phyloP scores from a whole-genome alignment of 805 yeast genomes.

The Blastobotrys parvus region DNA sequence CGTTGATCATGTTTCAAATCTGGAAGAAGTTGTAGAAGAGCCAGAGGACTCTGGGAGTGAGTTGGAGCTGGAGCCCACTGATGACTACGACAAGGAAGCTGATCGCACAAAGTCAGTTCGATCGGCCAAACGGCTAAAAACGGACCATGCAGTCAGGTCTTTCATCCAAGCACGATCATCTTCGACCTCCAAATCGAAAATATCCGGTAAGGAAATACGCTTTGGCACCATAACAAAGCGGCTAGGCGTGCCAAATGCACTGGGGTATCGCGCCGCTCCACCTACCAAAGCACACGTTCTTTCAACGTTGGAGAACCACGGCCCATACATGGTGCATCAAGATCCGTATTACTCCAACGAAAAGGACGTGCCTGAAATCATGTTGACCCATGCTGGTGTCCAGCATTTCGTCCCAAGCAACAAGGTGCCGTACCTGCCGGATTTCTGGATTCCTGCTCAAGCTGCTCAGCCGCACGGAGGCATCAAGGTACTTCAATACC shows the following conservation, averaged over 20 bases:
- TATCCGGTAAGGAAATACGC: too few species aligned
- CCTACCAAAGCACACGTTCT: slow-evolving; percentile 31
- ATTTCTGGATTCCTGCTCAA: neutral
- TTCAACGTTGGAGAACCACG: slow-evolving; percentile 40
- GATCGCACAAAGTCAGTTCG: neutral
- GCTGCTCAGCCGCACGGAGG: neutral
- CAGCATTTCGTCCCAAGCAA: slow-evolving; percentile 25
- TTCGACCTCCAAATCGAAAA: too few species aligned
- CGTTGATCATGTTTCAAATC: neutral
- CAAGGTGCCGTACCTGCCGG: neutral
- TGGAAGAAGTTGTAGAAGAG: neutral
- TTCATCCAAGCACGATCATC: too few species aligned
- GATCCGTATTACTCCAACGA: slow-evolving; percentile 57
- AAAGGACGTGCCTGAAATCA: slow-evolving; percentile 42
- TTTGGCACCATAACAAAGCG: too few species aligned
- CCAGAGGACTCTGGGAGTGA: neutral
- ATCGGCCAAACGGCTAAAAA: neutral
- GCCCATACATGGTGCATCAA: slow-evolving; percentile 44
- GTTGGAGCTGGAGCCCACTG: neutral
- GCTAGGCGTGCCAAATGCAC: neutral
- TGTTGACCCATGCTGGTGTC: slow-evolving; percentile 62
- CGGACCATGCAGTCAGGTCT: neutral
- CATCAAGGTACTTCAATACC: neutral
- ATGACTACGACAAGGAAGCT: neutral
- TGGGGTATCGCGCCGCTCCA: slow-evolving; percentile 9